Base-by-base conservation (phyloP, 2,329 filamentous ascomycete species). In the Nigrospora osmanthi region DNA sequence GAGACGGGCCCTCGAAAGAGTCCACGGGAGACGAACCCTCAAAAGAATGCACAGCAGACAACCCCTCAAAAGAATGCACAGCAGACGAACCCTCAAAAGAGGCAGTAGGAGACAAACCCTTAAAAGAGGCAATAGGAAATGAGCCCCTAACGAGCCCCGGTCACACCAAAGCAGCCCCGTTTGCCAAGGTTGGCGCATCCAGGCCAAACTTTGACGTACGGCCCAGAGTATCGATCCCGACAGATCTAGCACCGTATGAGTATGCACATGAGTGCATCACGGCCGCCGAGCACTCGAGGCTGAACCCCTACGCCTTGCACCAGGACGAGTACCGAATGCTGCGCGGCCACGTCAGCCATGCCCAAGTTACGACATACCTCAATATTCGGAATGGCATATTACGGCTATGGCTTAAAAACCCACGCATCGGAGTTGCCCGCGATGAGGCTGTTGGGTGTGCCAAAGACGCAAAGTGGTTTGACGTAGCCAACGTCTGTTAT, bases 301-400 rank as follows among this genome's bases (percentile, higher is more conserved):
- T 98, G 2, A 91, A 91, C 52, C 91, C 93, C 1, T 97, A 93
- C 64, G 83, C 86, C 11, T 69, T 98, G 35, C 89, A 97, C 63
- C 76, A 79, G 23, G 83, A 87, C 50, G 93, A 98, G 64, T 90
- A 96, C 60, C 71, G 76, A 47, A 73, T 95, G 48, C 69, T 98
- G 35, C 80, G 87, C 49, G 76, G 87, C 49, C 83, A 94, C 56
- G 81, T 98, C 54, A 95, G 85, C 58, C 83, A 88, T 56, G 76
- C 84, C 31, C 93, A 98, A 65, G 89, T 96, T 53, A 96, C 91
- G 3, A 87, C 89, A 12, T 98, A 98, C 66, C 72, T 98, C 44
- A 97, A 97, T 62, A 93, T 98, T 50, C 80, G 93, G 54, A 98
- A 98, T 63, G 87, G 89, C 14, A 95, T 98, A 47, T 70, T 98